phyloP scores from a whole-genome alignment of 257 asterid species.

The Solanum lycopersicoides region DNA sequence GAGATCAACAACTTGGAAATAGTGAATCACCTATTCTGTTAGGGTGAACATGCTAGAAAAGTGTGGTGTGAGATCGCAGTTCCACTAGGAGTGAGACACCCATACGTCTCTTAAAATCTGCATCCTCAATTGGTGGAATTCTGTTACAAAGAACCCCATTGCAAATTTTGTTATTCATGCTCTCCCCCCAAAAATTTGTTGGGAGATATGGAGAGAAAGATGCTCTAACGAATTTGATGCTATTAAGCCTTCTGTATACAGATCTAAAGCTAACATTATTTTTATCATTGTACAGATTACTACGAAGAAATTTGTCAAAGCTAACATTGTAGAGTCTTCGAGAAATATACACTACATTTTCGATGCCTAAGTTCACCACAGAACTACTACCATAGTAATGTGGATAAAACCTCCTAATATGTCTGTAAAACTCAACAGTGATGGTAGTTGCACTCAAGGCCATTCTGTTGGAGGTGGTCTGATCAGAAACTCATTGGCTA shows the following conservation, averaged over 20 bases:
- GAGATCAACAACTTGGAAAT: not conserved
- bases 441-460: not conserved
- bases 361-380: not conserved
- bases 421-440: not conserved
- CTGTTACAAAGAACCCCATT: not conserved
- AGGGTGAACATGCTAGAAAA: not conserved
- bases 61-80: not conserved
- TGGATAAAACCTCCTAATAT: not conserved
- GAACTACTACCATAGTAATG: not conserved
- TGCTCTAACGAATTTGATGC: too few relatives aligned
- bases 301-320: too few relatives aligned
- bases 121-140: not conserved
- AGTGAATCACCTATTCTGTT: not conserved
- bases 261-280: not conserved
- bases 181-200: not conserved
- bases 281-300: too few relatives aligned
- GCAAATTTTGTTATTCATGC: too few relatives aligned
- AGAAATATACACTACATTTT: not conserved
- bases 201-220: not conserved
- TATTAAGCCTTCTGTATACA: not conserved
- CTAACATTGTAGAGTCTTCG: not conserved
- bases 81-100: not conserved
- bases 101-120: not conserved
- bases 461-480: not conserved
- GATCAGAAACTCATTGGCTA: not conserved